These are phyloP conservation scores for Saururus chinensis DNA, from an alignment of 164 flowering plant species.

Conservation along the genomic window DNA sequence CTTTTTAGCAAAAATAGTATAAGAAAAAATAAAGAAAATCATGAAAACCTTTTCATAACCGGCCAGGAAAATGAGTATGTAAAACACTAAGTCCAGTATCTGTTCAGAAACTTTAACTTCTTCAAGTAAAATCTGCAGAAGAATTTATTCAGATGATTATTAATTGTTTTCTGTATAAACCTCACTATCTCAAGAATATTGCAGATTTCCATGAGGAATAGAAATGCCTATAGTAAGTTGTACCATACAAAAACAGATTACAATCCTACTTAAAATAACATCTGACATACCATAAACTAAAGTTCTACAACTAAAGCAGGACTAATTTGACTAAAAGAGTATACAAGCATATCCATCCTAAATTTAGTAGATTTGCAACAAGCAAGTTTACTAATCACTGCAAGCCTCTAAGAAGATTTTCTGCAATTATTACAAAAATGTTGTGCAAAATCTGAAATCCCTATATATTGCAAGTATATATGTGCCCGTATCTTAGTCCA, in stretches of 20 bases:
- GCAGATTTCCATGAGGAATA: not conserved
- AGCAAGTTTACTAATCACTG: no score
- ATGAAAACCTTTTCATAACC: conserved; percentile 50
- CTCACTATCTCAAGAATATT: not conserved
- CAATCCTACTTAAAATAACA: not conserved
- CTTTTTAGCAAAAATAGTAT: conserved; percentile 1
- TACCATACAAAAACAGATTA: not conserved
- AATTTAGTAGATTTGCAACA: no score
- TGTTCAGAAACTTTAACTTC: conserved; percentile 79
- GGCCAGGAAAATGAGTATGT: conserved; percentile 47
- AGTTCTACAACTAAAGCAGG: not conserved
- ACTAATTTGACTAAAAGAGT: not conserved
- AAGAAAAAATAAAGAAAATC: conserved; percentile 3
- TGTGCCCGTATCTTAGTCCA: not conserved
- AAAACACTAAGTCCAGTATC: conserved; percentile 75
- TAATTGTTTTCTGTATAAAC: not conserved
- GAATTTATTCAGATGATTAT: not conserved
- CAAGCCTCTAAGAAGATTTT: not conserved
- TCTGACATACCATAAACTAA: not conserved
- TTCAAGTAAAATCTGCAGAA: conserved; percentile 74
- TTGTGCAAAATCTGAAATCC: no score
- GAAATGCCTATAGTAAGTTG: not conserved
- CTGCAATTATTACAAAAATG: not conserved
- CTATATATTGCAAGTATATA: not conserved
- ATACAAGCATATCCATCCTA: no score